Evolutionary conservation across 2,329 filamentous ascomycete species (phyloP), one percentile per base, ranked within the genome.

Genomic region (Rutstroemia sp.): DNA sequence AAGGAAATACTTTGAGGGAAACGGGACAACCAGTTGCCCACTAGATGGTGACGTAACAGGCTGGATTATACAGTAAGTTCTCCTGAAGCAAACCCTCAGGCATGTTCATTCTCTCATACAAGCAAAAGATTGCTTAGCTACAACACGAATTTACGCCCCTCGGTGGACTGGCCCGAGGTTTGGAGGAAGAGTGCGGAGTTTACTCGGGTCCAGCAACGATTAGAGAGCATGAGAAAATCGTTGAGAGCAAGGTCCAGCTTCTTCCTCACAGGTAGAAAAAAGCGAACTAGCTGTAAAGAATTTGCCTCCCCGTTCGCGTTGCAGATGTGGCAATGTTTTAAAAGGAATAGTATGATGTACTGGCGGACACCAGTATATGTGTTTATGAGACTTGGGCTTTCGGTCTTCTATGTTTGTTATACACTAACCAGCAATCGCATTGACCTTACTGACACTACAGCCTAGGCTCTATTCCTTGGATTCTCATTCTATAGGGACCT

Each of bases 31-130:
- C 27, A 66, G 75, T 27, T 92, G 88, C 69, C 85, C 84, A 1
- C 65, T 74, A 0, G 80, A 81, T n/a, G 86, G 85, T 44, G 94
- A 94, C 71, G 88, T 88, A 2, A 88, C 88, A 27, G 88, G 92
- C 71, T 91, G 86, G 85, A 90, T 92, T 86, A 71, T 82, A 2
- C 78, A 81, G 54, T 54, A 38, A 49, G 55, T 16, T 34, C 30
- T 12, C 10, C 30, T 34, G 10, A 34, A 14, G 9, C 4, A 34
- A 34, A 12, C 3, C 12, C 30, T 12, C 12, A 34, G 5, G 2
- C 30, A 34, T 34, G 9, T 10, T 5, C 30, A 34, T 14, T 34
- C 25, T 8, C 38, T 54, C 27, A 54, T 25, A 8, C 21, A 9
- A 12, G 19, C 30, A 34, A 16, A 56, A 56, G 54, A 52, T 77